Evolutionary conservation across 2,329 filamentous ascomycete genomes (phyloP).

Genomic region (Ascochyta viciae-villosae): DNA sequence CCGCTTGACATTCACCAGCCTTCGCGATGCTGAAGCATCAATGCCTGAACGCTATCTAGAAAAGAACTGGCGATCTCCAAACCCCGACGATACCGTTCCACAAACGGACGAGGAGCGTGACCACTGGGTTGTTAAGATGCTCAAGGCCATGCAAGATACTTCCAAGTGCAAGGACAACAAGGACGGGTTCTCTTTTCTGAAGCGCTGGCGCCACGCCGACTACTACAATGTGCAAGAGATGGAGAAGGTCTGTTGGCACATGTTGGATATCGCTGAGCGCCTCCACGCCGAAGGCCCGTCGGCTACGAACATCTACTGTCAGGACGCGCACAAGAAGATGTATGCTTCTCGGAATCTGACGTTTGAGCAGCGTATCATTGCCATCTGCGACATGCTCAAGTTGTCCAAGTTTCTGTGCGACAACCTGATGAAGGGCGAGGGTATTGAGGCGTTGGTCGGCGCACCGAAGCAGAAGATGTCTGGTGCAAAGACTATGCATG

Average conservation of each 20-base stretch:
- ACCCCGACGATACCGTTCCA: constrained; percentile 12
- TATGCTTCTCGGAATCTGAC: constrained; percentile 5
- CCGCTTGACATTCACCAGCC: background rate
- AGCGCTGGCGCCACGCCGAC: constrained; percentile 5
- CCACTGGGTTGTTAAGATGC: constrained; percentile 6
- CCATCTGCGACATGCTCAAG: constrained; percentile 10
- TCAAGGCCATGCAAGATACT: constrained; percentile 12
- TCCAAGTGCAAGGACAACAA: constrained; percentile 13
- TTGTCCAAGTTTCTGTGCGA: constrained; percentile 17
- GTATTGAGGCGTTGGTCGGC: constrained; percentile 5
- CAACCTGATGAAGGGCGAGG: constrained; percentile 21
- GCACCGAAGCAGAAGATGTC: constrained; percentile 11
- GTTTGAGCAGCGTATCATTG: constrained; percentile 18
- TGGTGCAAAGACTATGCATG: constrained; percentile 4
- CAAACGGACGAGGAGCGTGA: constrained; percentile 2
- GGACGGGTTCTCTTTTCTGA: constrained; percentile 2
- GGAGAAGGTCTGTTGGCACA: constrained; percentile 25
- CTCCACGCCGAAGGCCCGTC: constrained; percentile 15
- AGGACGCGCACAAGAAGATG: constrained; percentile 5
- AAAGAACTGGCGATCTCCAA: constrained; percentile 3
- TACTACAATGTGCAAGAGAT: constrained; percentile 14
- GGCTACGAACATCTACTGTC: constrained; percentile 7
- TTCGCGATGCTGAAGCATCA: constrained; percentile 1
- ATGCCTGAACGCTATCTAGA: constrained; percentile 3
- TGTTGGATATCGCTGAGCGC: constrained; percentile 13